Conservation (phyloP, 1,139 yeast species). For the Saccharomyces hybrid region DNA sequence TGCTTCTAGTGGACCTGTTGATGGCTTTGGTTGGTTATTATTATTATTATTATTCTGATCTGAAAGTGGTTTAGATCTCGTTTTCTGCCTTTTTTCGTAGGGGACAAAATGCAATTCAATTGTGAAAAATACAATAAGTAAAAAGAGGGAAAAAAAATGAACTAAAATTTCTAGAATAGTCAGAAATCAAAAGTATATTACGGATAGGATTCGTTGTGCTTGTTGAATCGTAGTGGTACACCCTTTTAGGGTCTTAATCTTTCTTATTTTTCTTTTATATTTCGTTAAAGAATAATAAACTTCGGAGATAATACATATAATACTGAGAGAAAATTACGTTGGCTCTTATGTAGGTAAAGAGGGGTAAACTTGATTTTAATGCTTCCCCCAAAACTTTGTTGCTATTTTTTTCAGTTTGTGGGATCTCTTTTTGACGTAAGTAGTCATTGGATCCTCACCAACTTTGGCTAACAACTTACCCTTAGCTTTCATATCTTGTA, state of each 20-base stretch:
- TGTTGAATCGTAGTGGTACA: background rate
- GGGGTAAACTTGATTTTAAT: background rate
- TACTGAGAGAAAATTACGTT: background rate
- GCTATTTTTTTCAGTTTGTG: background rate
- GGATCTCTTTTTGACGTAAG: slow-evolving; percentile 11
- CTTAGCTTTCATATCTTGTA: slow-evolving; percentile 41
- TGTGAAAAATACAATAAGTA: background rate
- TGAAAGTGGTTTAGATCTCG: background rate
- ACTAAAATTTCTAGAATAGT: background rate
- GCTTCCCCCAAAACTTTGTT: background rate
- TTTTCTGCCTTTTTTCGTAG: background rate
- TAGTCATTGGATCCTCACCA: slow-evolving; percentile 16
- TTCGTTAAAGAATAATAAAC: background rate
- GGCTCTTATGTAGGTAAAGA: background rate
- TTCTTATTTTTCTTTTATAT: too few relatives aligned
- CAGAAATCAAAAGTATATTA: background rate
- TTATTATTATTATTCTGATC: background rate
- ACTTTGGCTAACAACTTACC: slow-evolving; percentile 2
- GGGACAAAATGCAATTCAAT: background rate
- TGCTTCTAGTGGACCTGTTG: background rate
- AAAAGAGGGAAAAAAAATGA: background rate
- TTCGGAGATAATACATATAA: too few relatives aligned
- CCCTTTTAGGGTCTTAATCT: background rate
- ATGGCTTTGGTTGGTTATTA: background rate
- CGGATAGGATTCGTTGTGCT: background rate